Base-by-base conservation (phyloP, 2,329 filamentous ascomycete species). In the Hymenoscyphus repandus region DNA sequence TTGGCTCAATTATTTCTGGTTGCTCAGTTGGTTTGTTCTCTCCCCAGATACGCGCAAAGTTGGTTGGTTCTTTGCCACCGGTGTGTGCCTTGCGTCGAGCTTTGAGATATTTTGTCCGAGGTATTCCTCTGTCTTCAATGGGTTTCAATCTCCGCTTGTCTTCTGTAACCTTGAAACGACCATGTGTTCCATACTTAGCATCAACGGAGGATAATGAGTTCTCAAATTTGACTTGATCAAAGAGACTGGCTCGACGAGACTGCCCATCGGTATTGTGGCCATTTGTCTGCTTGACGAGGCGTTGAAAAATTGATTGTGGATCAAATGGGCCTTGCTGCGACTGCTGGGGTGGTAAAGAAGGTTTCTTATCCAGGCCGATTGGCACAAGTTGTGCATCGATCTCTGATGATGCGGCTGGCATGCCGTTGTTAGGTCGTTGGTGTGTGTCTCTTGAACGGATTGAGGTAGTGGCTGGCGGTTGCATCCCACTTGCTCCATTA, bases 31-130 rank as follows among this genome's bases (percentile, higher is more conserved):
- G 20, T 11, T 54, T 50, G n/a, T 56, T 50, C 31, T 50, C 76
- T 72, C 47, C 76, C 74, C 39, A 70, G 69, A 58, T 77, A 71
- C 4, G 75, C 75, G 32, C 65, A 55, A 50, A 52, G 5, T 71
- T 69, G 1, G 37, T 45, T 13, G 51, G 47, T 30, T 49, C 47
- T 22, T 20, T 30, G n/a, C 45, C 44, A 32, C 49, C 54, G 12
- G 53, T 53, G 17, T 56, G 51, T 2, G 37, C 33, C 42, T 59
- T 62, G 15, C 49, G 51, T 17, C 58, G 59, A 12, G 47, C 47
- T 13, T 43, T 53, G 11, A 66, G 53, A 43, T 63, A 64, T 40
- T 60, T 49, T 27, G 63, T 64, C 37, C 58, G 59, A 20, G 63
- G 63, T 13, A 64, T 51, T 33, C 49, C 53, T 32, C 45, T n/a